These are phyloP conservation scores for Mucor lusitanicus DNA, from an alignment of 371 early-diverging fungal species.

Conservation along the genomic window DNA sequence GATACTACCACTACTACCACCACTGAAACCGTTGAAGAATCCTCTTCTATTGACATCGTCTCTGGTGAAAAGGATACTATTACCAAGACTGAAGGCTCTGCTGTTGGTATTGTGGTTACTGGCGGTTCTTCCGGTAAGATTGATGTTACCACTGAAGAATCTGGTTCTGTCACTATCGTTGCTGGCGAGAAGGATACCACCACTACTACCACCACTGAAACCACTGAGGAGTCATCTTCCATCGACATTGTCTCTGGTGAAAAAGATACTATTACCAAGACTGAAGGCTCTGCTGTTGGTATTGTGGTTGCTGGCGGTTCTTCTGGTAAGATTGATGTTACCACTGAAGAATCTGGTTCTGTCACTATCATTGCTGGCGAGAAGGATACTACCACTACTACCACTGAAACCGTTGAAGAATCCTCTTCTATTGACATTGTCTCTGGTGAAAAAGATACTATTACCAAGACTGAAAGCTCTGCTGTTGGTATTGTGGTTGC, in stretches of 20 bases:
- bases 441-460: neutral
- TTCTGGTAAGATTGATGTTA: neutral
- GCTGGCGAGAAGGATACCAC: constrained; percentile 1
- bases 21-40: no score
- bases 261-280: neutral
- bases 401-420: neutral
- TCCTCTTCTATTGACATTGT: neutral
- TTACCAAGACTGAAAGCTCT: neutral
- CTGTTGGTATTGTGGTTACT: constrained; percentile 3
- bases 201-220: neutral
- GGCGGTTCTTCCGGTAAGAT: no score
- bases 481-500: neutral
- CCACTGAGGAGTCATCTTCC: no score
- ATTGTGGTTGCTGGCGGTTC: no score
- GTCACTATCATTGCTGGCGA: neutral
- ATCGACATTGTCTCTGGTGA: no score
- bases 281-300: neutral
- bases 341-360: neutral
- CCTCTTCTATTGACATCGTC: neutral
- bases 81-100: neutral
- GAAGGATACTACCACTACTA: neutral
- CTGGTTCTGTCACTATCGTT: neutral
- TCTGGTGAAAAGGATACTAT: neutral
- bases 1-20: neutral
- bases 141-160: neutral